Evolutionary conservation across 768 basidiomycete species (phyloP), one percentile per base, ranked within the genome.

Genomic region (Lanmaoa pseudosensibilis): DNA sequence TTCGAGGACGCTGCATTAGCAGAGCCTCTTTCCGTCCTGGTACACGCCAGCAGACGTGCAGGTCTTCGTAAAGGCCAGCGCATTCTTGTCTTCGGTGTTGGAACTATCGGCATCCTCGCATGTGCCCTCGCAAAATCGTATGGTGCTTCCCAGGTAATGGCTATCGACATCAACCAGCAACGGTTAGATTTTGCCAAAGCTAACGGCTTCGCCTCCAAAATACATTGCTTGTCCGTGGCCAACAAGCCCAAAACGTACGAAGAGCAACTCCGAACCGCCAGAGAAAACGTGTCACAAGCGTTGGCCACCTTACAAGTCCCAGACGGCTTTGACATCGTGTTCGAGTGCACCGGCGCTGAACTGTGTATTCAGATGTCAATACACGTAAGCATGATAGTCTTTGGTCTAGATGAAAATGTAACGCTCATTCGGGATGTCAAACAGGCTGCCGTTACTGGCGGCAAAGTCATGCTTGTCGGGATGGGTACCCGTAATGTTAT

Each of bases 261-360:
- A 40, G 86, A 85, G 58, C 80, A 77, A 66, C 82, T 83, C 50
- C 77, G 78, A 48, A 77, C 76, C 7, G 85, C 86, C n/a, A 84
- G 83, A 70, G 83, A 85, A 56, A 80, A 73, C 60, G 77, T 82
- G 9, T 71, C 75, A 40, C 66, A 71, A 9, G 80, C 83, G 7
- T 76, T 92, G 55, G 66, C 75, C 47, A 71, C 77, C 51, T 90
- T 92, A 66, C 76, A 73, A 57, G 74, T 80, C 57, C 77, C 78
- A 23, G 86, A 92, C 27, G 96, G 96, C 32, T 96, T 93, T 74
- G 94, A 97, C 71, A 78, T 91, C 67, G 88, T 98, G 47, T 91
- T 95, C 66, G 95, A 98, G 73, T 98, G 95, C 74, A 94, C 94
- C 13, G 95, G 95, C 59, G 93, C 92, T 2, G 94, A 96, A 72